A percentile compares a stretch with the other conserved stretches of the same genome.
These are phyloP conservation scores for Acorus gramineus DNA, from an alignment of 106 monocot species.

Conservation along the genomic window DNA sequence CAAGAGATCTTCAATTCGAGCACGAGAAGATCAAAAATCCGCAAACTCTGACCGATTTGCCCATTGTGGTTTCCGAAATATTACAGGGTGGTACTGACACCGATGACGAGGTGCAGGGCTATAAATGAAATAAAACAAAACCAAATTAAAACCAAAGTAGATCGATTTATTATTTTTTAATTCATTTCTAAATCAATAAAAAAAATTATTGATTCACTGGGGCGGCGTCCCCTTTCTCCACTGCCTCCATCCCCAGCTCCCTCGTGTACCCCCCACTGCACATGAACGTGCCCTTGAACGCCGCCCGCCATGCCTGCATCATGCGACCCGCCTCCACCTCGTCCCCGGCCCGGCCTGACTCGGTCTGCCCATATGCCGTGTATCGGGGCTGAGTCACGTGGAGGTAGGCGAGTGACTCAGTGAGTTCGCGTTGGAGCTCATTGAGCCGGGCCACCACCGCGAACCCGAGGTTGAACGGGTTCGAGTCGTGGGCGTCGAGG, in stretches of 20 bases:
- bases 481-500: conserved; percentile 70
- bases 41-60: not conserved
- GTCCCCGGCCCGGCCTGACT: conserved; percentile 48
- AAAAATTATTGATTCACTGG: too few species aligned
- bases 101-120: conserved; percentile 32
- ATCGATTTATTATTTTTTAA: too few species aligned
- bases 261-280: conserved; percentile 84
- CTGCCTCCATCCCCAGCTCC: conserved; percentile 71
- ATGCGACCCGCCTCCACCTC: conserved; percentile 48
- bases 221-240: conserved; percentile 58
- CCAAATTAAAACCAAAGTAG: too few species aligned
- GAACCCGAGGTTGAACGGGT: conserved; percentile 50
- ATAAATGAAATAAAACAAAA: conserved; percentile 13
- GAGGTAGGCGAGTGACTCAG: conserved; percentile 60
- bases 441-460: conserved; percentile 55
- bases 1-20: not conserved
- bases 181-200: too few species aligned
- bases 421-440: conserved; percentile 27
- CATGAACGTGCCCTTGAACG: conserved; percentile 73
- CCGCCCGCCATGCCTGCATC: conserved; percentile 36
- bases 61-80: not conserved
- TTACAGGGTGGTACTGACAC: conserved; percentile 23
- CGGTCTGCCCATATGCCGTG: conserved; percentile 84
- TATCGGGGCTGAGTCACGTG: conserved; percentile 94
- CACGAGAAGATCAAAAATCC: too few species aligned